Conservation (phyloP, 2,329 filamentous ascomycete genomes). For the Fusarium euwallaceae region DNA sequence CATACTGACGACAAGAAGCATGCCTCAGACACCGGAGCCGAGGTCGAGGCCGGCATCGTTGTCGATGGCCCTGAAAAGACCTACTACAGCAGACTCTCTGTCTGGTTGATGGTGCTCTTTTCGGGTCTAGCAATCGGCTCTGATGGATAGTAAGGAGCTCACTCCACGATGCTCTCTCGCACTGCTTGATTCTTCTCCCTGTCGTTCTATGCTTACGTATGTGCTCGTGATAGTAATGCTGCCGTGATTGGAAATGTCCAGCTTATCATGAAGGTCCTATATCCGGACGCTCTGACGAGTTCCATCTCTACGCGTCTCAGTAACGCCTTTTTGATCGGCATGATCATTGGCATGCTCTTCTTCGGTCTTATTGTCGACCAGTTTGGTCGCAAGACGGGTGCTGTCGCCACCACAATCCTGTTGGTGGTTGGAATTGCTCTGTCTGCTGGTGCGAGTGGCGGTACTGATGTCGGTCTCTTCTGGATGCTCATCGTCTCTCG, state of each 20-base stretch:
- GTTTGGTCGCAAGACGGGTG: conserved; percentile 63
- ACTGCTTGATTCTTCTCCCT: background rate
- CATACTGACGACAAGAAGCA: conserved; percentile 19
- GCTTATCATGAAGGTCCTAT: conserved; percentile 56
- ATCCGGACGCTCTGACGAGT: conserved; percentile 57
- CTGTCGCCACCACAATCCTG: conserved; percentile 60
- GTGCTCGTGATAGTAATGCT: conserved; percentile 51
- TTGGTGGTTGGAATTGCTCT: conserved; percentile 62
- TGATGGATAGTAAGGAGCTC: conserved; percentile 55
- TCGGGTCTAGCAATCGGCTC: conserved; percentile 61
- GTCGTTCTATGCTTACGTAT: background rate
- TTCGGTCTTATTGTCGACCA: conserved; percentile 65
- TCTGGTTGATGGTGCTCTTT: conserved; percentile 60
- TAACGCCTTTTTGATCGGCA: conserved; percentile 68
- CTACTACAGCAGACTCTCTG: conserved; percentile 56
- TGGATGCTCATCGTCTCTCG: conserved; percentile 64
- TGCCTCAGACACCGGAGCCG: background rate
- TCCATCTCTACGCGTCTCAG: conserved; percentile 64
- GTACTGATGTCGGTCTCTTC: conserved; percentile 55
- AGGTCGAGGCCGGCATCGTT: conserved; percentile 36
- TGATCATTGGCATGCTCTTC: conserved; percentile 68
- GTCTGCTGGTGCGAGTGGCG: conserved; percentile 60
- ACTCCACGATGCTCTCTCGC: background rate
- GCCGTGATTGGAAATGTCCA: conserved; percentile 61
- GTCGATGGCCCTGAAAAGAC: conserved; percentile 37